Percentiles rank a stretch among this genome's conserved stretches.
These are phyloP conservation scores for Astragalus membranaceus DNA, from an alignment of 306 rosid genomes.

Conservation along the genomic window DNA sequence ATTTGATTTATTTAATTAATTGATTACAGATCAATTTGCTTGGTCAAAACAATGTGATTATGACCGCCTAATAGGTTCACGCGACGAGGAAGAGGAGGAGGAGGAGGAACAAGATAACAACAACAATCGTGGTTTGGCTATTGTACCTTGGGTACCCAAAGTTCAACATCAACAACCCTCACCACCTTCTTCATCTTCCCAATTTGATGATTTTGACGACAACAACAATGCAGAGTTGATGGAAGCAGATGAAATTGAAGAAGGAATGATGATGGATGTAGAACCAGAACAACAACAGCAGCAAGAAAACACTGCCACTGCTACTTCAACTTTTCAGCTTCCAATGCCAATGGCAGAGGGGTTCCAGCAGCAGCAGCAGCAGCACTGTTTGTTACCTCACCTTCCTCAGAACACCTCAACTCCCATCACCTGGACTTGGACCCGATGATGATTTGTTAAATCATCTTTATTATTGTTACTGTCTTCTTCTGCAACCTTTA, in stretches of 20 bases:
- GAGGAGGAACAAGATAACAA: neutral
- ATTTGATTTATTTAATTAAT: neutral
- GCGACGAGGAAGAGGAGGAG: neutral
- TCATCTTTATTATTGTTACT: neutral
- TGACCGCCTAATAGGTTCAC: neutral
- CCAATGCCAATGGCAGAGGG: slow-evolving; percentile 23
- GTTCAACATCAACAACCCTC: neutral
- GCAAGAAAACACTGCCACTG: neutral
- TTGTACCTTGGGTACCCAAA: slow-evolving; percentile 69
- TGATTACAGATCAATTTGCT: slow-evolving; percentile 34
- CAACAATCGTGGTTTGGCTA: slow-evolving; percentile 29
- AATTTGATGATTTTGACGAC: neutral
- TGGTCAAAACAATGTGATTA: slow-evolving; percentile 18
- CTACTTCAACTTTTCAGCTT: neutral
- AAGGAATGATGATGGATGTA: slow-evolving; percentile 45
- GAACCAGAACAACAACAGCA: slow-evolving; percentile 32
- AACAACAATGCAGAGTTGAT: slow-evolving; percentile 13
- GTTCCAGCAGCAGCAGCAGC: slow-evolving; percentile 46
- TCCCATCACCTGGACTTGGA: slow-evolving; percentile 77
- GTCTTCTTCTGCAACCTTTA: neutral
- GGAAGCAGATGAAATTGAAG: slow-evolving; percentile 50
- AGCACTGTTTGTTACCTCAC: slow-evolving; percentile 68
- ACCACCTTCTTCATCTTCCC: neutral
- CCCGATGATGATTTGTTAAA: slow-evolving; percentile 26
- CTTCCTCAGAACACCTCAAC: slow-evolving; percentile 60